These are phyloP conservation scores for Acrasis kona DNA, from an alignment of 78 protist species.

Conservation along the genomic window DNA sequence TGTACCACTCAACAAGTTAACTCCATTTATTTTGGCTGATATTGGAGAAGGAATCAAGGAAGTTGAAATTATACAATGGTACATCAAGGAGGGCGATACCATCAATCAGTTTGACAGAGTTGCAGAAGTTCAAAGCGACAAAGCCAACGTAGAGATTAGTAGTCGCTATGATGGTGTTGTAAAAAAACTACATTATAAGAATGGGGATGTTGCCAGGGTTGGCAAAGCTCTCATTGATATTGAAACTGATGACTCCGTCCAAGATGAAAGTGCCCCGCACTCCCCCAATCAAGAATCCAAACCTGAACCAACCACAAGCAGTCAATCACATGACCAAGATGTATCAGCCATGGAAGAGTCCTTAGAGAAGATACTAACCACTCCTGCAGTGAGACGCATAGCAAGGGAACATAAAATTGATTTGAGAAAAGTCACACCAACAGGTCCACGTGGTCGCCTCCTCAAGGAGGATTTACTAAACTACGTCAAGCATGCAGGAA, in stretches of 20 bases:
- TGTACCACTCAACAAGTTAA: no score
- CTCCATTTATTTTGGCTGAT: slow-evolving; percentile 72
- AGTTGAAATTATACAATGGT: slow-evolving; percentile 80
- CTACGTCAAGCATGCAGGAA: not conserved
- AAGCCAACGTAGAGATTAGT: slow-evolving; percentile 86
- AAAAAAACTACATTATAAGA: slow-evolving; percentile 38
- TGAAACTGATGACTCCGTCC: slow-evolving; percentile 27
- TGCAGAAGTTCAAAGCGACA: slow-evolving; percentile 87
- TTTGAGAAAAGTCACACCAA: slow-evolving; percentile 19
- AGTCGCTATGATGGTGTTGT: slow-evolving; percentile 62
- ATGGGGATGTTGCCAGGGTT: slow-evolving; percentile 68
- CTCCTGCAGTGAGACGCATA: slow-evolving; percentile 78
- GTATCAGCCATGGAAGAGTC: not conserved
- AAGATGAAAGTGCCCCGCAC: not conserved
- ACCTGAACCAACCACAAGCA: not conserved
- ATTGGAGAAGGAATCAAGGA: slow-evolving; percentile 92
- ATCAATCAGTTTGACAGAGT: slow-evolving; percentile 71
- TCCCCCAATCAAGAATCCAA: not conserved
- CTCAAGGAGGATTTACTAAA: slow-evolving; percentile 59
- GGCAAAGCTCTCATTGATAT: slow-evolving; percentile 65
- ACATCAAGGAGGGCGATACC: slow-evolving; percentile 62
- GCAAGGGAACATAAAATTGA: slow-evolving; percentile 56
- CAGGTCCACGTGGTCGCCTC: slow-evolving; percentile 76
- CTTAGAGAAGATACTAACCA: slow-evolving; percentile 43
- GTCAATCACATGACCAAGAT: not conserved